Evolutionary conservation across 192 early-diverging fungal species (phyloP), one percentile per base, ranked within the genome.

Genomic region (Coemansia sp.): DNA sequence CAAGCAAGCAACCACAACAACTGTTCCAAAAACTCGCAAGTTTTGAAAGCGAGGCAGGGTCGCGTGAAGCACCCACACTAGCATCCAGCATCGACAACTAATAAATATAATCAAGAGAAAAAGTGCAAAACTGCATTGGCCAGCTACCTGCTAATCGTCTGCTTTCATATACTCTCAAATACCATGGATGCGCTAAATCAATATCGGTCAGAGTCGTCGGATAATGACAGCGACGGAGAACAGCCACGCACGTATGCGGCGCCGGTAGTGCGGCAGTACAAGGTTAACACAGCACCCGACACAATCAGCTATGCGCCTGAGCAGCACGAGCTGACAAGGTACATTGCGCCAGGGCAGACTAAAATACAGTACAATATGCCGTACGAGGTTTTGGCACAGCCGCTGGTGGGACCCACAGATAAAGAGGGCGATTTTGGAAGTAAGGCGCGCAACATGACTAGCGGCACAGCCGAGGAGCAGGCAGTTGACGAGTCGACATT

Each of bases 401-500:
- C 73, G 1, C 27, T 67, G 6, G 73, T 45, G 1, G 73, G 73
- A 0, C 73, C 73, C 5, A 10, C 33, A 3, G 67, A 66, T 38
- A 63, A 28, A 23, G 61, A 62, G 10, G 73, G 73, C 43, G 35
- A 57, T 1, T 65, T 70, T 50, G 55, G 38, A 3, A 56, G 51
- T 59, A 62, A 54, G 14, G n/a, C 5, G 25, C 54, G 25, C 33
- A 46, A 53, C 11, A 21, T 53, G 22, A 28, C 46, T 0, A 59
- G 63, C 31, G 73, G 73, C 0, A 58, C 35, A 0, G 73, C 66
- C 18, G 73, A 70, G 28, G 16, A n/a, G 21, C 73, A 77, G 24
- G 73, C 56, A 6, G 61, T 77, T 4, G 60, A 64, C 21, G 73
- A 77, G 44, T 14, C 19, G 12, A 23, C 53, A 59, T 98, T 98